Evolutionary conservation across 352 stramenopile genomes (phyloP).

Genomic region (Phytophthora vignae): DNA sequence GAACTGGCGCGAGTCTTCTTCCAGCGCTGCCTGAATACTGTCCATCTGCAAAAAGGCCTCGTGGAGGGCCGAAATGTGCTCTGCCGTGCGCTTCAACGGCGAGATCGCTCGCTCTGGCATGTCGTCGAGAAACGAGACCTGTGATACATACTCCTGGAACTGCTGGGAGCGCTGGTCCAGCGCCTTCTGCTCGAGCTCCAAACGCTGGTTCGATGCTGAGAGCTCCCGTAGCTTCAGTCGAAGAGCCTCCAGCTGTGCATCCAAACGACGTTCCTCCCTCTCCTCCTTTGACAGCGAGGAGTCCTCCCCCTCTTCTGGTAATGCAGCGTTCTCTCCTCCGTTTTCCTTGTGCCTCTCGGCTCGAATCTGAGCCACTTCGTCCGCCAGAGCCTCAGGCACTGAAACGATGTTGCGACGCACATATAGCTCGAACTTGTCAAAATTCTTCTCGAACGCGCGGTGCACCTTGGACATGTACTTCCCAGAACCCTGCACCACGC

Average conservation of each 20-base stretch:
- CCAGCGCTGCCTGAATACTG: slow-evolving; percentile 48
- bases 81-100: slow-evolving; percentile 53
- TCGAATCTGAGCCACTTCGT: slow-evolving; percentile 55
- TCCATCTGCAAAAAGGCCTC: slow-evolving; percentile 62
- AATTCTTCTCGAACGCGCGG: slow-evolving; percentile 79
- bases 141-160: slow-evolving; percentile 45
- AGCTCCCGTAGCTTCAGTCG: slow-evolving; percentile 47
- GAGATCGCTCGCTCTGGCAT: slow-evolving; percentile 46
- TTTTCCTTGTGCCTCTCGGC: slow-evolving; percentile 32
- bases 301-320: slow-evolving; percentile 26
- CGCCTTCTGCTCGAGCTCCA: slow-evolving; percentile 58
- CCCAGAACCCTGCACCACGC: slow-evolving; percentile 47
- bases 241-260: slow-evolving; percentile 47
- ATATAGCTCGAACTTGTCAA: slow-evolving; percentile 88
- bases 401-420: slow-evolving; percentile 79
- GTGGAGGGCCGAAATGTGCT: slow-evolving; percentile 51
- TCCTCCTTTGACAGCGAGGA: slow-evolving; percentile 48
- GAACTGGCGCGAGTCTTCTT: slow-evolving; percentile 55
- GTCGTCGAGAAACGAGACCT: slow-evolving; percentile 62
- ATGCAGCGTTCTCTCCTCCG: neutral
- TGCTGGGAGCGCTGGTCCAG: slow-evolving; percentile 46
- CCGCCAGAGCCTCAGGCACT: slow-evolving; percentile 51
- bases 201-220: slow-evolving; percentile 47
- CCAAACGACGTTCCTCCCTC: slow-evolving; percentile 48
- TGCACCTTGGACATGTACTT: slow-evolving; percentile 74